Evolutionary conservation across 768 basidiomycete species (phyloP), one percentile per base, ranked within the genome.

Genomic region (Suillus tomentosus): DNA sequence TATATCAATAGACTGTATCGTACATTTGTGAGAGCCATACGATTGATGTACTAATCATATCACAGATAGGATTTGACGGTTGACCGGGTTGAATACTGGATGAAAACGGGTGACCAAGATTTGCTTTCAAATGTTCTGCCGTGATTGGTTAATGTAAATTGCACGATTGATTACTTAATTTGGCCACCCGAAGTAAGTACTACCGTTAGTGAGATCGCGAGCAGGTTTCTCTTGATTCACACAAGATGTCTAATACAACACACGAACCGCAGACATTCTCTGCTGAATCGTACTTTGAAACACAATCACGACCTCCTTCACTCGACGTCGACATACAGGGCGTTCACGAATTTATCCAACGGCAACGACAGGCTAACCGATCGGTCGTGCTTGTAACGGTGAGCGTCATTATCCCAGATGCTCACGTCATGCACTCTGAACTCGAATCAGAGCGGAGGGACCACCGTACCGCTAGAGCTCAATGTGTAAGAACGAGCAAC

Each of bases 381-480:
- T 87, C 87, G 66, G 92, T 99, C 45, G 97, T 96, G 10, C 84
- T 99, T 54, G 94, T 99, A 56, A 99, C 97, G 66, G 96, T 98
- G 74, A 77, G 57, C 1, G 92, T 78, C 11, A 24, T 55, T 42
- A 56, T 55, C 62, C 13, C 59, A 64, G 27, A 5, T 27, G 15
- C 24, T 58, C 24, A 10, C 24, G 15, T 62, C 40, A 37, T 59
- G 37, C 51, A 63, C 42, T 24, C 59, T 64, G 43, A 71, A 65
- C 68, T 70, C 57, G 1, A 65, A 60, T 48, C 60, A 99, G 97
- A 98, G 96, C 74, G 97, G 96, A 62, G 96, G 97, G 65, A 99
- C 97, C 19, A 99, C 96, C 2, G 96, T 99, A 8, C 96, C 96
- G 3, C 80, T 99, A 64, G 97, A 99, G 81, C 92, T 95, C 82